phyloP scores from a whole-genome alignment of 2,329 filamentous ascomycete species.

The Fusarium sororula region DNA sequence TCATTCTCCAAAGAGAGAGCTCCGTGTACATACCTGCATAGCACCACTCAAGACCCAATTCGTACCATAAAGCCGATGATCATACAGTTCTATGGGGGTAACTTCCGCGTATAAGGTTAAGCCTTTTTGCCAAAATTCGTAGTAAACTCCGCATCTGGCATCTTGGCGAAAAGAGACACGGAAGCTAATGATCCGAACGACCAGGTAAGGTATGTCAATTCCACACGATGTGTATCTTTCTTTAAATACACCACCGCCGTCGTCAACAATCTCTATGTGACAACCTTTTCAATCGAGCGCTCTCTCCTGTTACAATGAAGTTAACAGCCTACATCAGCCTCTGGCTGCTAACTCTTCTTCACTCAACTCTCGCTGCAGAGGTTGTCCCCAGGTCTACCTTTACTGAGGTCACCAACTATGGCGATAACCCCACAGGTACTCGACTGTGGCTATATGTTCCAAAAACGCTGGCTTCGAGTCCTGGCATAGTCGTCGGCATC shows the following conservation, averaged over 20 bases:
- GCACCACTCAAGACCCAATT: background rate
- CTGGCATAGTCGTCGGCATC: constrained; percentile 62
- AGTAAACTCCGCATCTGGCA: background rate
- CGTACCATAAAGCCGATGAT: background rate
- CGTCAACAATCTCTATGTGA: fast-evolving
- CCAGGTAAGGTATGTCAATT: background rate
- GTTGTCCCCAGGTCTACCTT: constrained; percentile 32
- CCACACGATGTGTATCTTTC: fast-evolving
- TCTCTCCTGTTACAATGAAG: constrained; percentile 4
- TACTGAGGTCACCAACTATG: constrained; percentile 30
- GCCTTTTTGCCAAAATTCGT: too few species aligned
- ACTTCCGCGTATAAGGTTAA: too few species aligned
- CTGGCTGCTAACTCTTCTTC: constrained; percentile 9
- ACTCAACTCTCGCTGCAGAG: constrained; percentile 10
- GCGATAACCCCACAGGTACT: constrained; percentile 30
- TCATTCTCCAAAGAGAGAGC: too few species aligned
- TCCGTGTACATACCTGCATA: background rate
- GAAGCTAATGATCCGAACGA: background rate
- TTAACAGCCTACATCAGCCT: background rate
- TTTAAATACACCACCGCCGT: background rate
- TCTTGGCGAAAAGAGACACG: background rate
- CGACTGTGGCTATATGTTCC: constrained; percentile 47
- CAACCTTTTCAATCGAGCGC: background rate
- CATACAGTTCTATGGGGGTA: too few species aligned
- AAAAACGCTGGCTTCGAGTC: constrained; percentile 50